Base-by-base conservation (phyloP, 1,284 basidiomycete species). In the Xerocomus amazonicus region DNA sequence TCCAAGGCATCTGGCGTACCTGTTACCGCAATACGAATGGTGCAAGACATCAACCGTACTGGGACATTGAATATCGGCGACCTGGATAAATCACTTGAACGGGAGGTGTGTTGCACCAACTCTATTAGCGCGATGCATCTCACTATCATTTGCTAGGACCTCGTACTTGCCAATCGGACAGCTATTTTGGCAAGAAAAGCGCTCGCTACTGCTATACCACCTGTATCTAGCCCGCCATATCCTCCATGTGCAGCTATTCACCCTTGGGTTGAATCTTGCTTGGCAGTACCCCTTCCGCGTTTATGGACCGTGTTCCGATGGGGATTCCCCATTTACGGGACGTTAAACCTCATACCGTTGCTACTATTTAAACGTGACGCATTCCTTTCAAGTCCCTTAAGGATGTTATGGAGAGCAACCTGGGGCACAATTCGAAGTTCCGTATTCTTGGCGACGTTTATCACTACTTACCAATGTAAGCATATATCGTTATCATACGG, bases 301-400 rank as follows among this genome's bases (percentile, higher is more conserved):
- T 91, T 95, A 72, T 76, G 88, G 58, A 73, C 80, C 17, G 92
- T 97, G 3, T 90, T 89, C 63, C 79, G 80, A 60, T 95, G 87
- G 87, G 94, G 94, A 75, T 64, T 89, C 31, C 86, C 86, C 3
- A 80, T 87, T 37, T 99, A 98, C 60, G 84, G 90, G 17, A 93
- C 92, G 0, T 73, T 99, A 37, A 93, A 98, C 69, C 80, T 97
- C 54, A 83, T 97, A 31, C 96, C 96, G 0, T 77, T 84, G 53
- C 70, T 94, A 9, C 71, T 94, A 14, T 90, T 95, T 68, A 89
- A 90, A 63, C 70, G 82, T 40, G 70, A 73, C 19, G 67, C 70
- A 0, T 86, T 92, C 63, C 59, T 75, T 49, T 73, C 78, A 46
- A 77, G 84, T 56, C 92, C 88, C 0, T 62, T 75, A 13, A 73